Base-by-base conservation (phyloP, 441 rosid genomes). In the Pelargonium australe region DNA sequence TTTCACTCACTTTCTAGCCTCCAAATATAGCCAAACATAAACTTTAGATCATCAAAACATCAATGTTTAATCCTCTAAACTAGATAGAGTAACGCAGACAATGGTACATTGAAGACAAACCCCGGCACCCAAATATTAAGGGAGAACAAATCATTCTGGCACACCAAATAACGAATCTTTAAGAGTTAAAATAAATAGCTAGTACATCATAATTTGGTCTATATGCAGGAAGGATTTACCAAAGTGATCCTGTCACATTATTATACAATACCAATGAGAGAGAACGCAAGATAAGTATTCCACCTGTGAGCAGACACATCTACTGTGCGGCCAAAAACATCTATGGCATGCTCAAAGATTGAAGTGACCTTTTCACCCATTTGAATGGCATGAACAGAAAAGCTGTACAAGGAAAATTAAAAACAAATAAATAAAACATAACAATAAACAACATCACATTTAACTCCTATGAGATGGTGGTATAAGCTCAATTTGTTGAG, bases 361-460 rank as follows among this genome's bases (percentile, higher is more conserved):
- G 95, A 78, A 69, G 97, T 90, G 70, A 92, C 96, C 83, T 90
- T 88, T 81, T 87, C 95, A 70, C 88, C 89, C 98, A 90, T 89
- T 83, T 88, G 90, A 71, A 95, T 87, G 65, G 92, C 95, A 84
- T 92, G 95, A 72, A 90, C 97, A 72, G 99, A 95, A 71, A 85
- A 89, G 78, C 97, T 95, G 85, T 80, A 80, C 12, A 9, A 63
- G 13, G 17, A 64, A 34, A 64, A 64, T 49, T 49, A n/a, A 64
- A 78, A 57, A 40, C 41, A 67, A 66, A 73, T 61, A 20, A 11
- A 65, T 57, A 5, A 4, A 40, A 2, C 14, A 13, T n/a, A 37
- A 5, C 65, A 41, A 63, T 34, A 63, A 31, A 63, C 64, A 63
- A 31, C 14, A 34, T 20, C 37, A 76, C 66, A 19, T 63, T 43